Base-by-base conservation (phyloP, 2,329 filamentous ascomycete species). In the Mollisiaceae sp. region DNA sequence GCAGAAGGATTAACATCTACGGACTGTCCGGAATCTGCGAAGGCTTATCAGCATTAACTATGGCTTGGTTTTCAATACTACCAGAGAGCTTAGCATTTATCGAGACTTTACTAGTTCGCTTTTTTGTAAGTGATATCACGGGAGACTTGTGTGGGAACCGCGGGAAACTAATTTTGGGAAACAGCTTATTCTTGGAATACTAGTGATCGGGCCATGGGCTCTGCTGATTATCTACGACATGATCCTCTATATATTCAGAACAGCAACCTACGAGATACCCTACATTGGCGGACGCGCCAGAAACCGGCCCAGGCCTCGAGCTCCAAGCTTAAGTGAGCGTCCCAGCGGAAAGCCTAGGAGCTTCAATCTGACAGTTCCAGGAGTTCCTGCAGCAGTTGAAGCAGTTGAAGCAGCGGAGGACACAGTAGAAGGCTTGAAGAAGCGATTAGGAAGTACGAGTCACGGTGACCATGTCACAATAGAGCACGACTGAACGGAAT, bases 11-110 rank as follows among this genome's bases (percentile, higher is more conserved):
- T 15, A 3, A 54, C 18, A 15, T 32, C 22, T 18, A 15, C 62
- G 62, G 56, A 63, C 18, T 45, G 20, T 45, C 39, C 35, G 35
- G 43, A 59, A n/a, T 38, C 20, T 20, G 11, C 35, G 36, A 24
- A 24, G 20, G 5, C 22, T 22, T 38, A 9, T 27, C 55, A 32
- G 32, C 24, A 32, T 27, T 35, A 59, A 62, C 38, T 56, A 91
- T 91, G 89, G 83, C 84, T 54, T 84, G 86, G 81, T 86, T 88
- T 69, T 90, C 88, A 1, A 83, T 91, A 65, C 82, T 91, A 39
- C 89, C 89, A 1, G 79, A 82, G 20, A 79, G 83, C 64, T 79
- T 89, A 62, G 82, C 80, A 50, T 79, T 80, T 45, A 75, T 90
- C 60, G 89, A 91, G 75, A 83, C 81, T 60, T 90, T 87, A 87